Evolutionary conservation across 306 rosid genomes (phyloP), one percentile per base, ranked within the genome.

Genomic region (Medicago lupulina): DNA sequence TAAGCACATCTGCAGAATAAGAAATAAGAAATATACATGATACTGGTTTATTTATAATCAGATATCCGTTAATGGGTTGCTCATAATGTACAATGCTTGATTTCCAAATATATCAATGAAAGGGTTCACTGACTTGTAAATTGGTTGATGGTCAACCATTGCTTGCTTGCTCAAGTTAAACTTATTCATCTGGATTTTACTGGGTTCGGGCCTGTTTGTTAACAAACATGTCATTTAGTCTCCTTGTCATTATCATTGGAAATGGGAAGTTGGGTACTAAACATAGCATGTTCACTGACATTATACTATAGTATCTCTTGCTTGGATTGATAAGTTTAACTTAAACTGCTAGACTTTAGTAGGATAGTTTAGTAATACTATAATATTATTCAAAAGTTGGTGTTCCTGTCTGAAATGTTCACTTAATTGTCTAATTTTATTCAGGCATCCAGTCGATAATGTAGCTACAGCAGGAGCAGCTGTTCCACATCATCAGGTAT

Each of bases 401-500:
- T 23, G 40, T 51, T 69, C 70, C 28, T 82, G 17, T 79, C 39
- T 77, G 57, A 76, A 70, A 55, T 46, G 49, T 11, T 39, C 51
- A 9, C 74, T 51, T 80, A 34, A 15, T 82, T 67, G 85, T 67
- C 68, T 53, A 70, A 62, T 69, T 74, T 68, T 70, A 82, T 80
- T 73, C 76, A 93, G 98, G 96, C 84, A 39, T 62, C 18, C 76
- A 53, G 83, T 78, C 54, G 83, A 74, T 60, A 83, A 77, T 69
- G 77, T 73, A 14, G 87, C 86, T 59, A 71, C 85, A 34, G 81
- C 83, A 55, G 54, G 85, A 44, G 83, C 81, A 19, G 81, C 60
- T 76, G 92, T 90, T 67, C 85, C 81, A 23, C 88, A 51, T 40
- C 86, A 83, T 69, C 96, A 94, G 98, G 98, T 94, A 59, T 55